These are phyloP conservation scores for Stephania yunnanensis DNA, from an alignment of 164 flowering plant species.

Conservation along the genomic window DNA sequence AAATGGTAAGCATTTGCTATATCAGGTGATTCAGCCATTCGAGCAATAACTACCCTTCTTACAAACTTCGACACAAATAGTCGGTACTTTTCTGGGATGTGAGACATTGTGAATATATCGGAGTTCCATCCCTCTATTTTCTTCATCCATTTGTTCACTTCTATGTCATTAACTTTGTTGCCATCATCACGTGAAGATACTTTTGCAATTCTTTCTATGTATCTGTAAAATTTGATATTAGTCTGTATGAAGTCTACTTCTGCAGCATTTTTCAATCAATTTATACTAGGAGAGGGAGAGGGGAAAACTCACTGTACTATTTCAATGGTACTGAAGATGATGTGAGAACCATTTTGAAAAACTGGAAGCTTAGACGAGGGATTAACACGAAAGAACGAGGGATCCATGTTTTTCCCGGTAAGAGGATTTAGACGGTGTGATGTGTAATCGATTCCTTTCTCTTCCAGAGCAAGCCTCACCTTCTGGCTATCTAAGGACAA, in stretches of 20 bases:
- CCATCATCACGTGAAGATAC: slow-evolving; percentile 41
- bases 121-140: slow-evolving; percentile 85
- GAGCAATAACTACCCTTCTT: slow-evolving; percentile 72
- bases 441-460: slow-evolving; percentile 78
- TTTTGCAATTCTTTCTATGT: slow-evolving; percentile 62
- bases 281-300: not conserved
- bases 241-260: not conserved
- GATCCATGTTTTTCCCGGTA: slow-evolving; percentile 83
- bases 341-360: slow-evolving; percentile 78
- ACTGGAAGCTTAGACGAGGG: slow-evolving; percentile 77
- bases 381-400: slow-evolving; percentile 73
- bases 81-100: slow-evolving; percentile 60
- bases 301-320: slow-evolving; percentile 64
- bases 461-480: slow-evolving; percentile 92
- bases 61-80: slow-evolving; percentile 55
- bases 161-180: slow-evolving; percentile 25
- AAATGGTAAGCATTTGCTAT: slow-evolving; percentile 74
- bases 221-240: slow-evolving; percentile 39
- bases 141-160: slow-evolving; percentile 74
- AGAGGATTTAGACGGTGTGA: slow-evolving; percentile 83
- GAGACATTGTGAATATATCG: slow-evolving; percentile 68
- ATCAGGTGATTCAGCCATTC: slow-evolving; percentile 86
- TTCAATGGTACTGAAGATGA: slow-evolving; percentile 63
- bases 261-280: not conserved
- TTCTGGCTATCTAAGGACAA: slow-evolving; percentile 87